Evolutionary conservation across 1,284 basidiomycete genomes (phyloP).

Genomic region (Cystobasidium sp.): DNA sequence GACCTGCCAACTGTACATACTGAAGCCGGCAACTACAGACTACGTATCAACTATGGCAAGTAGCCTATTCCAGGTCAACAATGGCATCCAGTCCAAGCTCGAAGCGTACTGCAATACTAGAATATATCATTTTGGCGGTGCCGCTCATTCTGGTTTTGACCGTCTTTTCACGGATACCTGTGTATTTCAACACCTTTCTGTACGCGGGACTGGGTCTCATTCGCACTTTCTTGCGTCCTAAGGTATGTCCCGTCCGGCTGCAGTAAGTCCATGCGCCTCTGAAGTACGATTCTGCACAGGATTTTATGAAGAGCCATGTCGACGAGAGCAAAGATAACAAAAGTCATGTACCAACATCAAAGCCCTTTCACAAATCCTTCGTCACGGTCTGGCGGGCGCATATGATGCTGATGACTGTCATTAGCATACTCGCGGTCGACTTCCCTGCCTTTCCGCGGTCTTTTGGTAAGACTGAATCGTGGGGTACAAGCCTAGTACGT

Average conservation of each 20-base stretch:
- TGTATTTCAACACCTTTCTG: slow-evolving; percentile 64
- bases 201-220: slow-evolving; percentile 10
- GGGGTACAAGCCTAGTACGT: slow-evolving; percentile 90
- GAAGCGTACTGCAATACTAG: slow-evolving; percentile 55
- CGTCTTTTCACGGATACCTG: slow-evolving; percentile 67
- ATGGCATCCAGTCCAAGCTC: no score
- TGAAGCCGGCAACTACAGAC: slow-evolving; percentile 22
- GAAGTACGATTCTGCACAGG: no score
- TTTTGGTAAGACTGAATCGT: slow-evolving; percentile 92
- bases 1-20: background rate
- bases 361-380: slow-evolving; percentile 59
- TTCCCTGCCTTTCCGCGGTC: slow-evolving; percentile 87
- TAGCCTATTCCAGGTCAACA: slow-evolving; percentile 46
- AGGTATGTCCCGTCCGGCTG: background rate
- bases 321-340: slow-evolving; percentile 47
- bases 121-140: slow-evolving; percentile 71
- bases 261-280: background rate
- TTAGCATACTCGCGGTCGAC: slow-evolving; percentile 94
- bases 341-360: slow-evolving; percentile 57
- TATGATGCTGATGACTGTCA: slow-evolving; percentile 90
- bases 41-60: slow-evolving; percentile 23
- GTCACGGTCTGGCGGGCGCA: slow-evolving; percentile 89
- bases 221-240: background rate
- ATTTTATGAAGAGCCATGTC: no score
- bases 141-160: slow-evolving; percentile 83